These are phyloP conservation scores for Nicotiana knightiana DNA, from an alignment of 257 asterid genomes.

Conservation along the genomic window DNA sequence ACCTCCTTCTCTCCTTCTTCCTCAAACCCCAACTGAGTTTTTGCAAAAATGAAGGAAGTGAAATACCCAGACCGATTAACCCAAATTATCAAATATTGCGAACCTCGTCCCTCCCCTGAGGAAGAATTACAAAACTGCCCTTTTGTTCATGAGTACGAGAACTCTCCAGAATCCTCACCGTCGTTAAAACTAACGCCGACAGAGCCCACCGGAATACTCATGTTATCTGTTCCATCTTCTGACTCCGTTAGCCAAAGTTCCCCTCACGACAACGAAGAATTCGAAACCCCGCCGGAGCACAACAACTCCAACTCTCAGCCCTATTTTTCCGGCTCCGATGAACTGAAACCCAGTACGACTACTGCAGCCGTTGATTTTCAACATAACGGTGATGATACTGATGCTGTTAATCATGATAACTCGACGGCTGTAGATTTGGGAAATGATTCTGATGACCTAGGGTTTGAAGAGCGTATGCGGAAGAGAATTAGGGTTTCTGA, in stretches of 20 bases:
- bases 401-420: neutral
- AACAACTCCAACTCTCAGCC: constrained; percentile 15
- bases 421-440: constrained; percentile 5
- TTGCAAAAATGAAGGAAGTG: neutral
- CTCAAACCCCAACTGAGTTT: neutral
- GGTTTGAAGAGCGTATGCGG: neutral
- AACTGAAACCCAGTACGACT: constrained; percentile 13
- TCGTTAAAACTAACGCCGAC: constrained; percentile 16
- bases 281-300: constrained; percentile 40
- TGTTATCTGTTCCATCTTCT: constrained; percentile 30
- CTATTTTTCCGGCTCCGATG: constrained; percentile 20
- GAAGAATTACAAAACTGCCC: constrained; percentile 25
- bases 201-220: constrained; percentile 17
- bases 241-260: constrained; percentile 1
- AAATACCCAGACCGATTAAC: neutral
- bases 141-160: constrained; percentile 25
- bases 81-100: constrained; percentile 8
- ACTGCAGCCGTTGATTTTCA: neutral
- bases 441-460: constrained; percentile 10
- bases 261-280: constrained; percentile 19
- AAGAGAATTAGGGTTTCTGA: constrained; percentile 15
- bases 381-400: neutral
- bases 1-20: neutral
- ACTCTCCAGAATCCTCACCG: constrained; percentile 8
- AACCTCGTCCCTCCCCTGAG: constrained; percentile 25